These are phyloP conservation scores for Xylaria sp. DNA, from an alignment of 2,329 filamentous ascomycete genomes.

Conservation along the genomic window DNA sequence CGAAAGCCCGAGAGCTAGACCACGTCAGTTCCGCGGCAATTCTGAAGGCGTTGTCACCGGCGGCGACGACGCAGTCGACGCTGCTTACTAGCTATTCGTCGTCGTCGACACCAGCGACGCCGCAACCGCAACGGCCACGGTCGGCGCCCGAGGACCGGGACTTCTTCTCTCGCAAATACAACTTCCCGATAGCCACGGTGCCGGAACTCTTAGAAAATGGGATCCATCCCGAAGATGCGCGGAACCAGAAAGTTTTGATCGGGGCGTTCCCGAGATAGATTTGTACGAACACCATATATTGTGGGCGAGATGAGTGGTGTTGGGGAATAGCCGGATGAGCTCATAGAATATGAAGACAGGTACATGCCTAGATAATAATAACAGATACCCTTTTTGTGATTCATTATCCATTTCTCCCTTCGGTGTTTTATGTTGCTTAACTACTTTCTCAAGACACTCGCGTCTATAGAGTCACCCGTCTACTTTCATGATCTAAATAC, in stretches of 20 bases:
- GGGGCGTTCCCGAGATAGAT: slow-evolving; percentile 24
- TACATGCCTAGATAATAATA: slow-evolving; percentile 9
- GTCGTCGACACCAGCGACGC: background rate
- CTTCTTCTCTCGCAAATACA: slow-evolving; percentile 30
- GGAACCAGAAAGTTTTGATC: slow-evolving; percentile 31
- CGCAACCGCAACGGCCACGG: background rate
- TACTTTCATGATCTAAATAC: too few relatives aligned
- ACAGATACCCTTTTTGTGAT: slow-evolving; percentile 21
- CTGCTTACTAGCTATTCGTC: background rate
- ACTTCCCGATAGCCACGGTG: slow-evolving; percentile 22
- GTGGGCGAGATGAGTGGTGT: background rate
- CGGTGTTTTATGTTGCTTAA: too few relatives aligned
- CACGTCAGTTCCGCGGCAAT: background rate
- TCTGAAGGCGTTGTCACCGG: slow-evolving; percentile 8
- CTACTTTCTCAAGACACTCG: too few relatives aligned
- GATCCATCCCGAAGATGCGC: slow-evolving; percentile 28
- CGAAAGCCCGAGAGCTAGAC: slow-evolving; percentile 5
- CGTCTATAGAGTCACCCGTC: too few relatives aligned
- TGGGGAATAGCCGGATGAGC: background rate
- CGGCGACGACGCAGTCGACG: background rate
- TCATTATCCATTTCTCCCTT: too few relatives aligned
- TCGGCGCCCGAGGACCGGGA: slow-evolving; percentile 22
- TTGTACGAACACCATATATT: background rate
- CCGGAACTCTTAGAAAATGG: slow-evolving; percentile 22
- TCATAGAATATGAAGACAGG: background rate